Base-by-base conservation (phyloP, 495 filamentous ascomycete genomes). In the Podospora conica region DNA sequence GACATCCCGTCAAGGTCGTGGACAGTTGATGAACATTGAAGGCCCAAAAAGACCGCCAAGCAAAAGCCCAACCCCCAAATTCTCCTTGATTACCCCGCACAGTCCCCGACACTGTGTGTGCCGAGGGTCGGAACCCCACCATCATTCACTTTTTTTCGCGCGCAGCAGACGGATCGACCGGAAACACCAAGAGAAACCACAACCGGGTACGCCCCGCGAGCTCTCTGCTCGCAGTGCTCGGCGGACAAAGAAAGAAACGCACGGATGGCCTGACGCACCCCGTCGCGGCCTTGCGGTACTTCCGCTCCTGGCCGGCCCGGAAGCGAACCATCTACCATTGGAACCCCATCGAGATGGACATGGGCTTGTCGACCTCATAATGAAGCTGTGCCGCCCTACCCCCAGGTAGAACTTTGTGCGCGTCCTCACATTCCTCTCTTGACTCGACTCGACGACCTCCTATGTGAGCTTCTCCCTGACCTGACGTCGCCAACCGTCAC, bases 231-330 rank as follows among this genome's bases (percentile, higher is more conserved):
- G n/a, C n/a, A n/a, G n/a, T 40, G 25, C 62, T 64, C 57, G n/a
- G 40, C 28, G 22, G 33, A 33, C 25, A 64, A 64, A 15, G 62
- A 48, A 48, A 18, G 40, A n/a, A 48, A n/a, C 23, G 62, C 62
- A 64, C 62, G 62, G 57, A 40, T 65, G 64, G 31, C 40, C 64
- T 65, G 62, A 64, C 62, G 22, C 27, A 20, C 53, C 20, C 55
- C 54, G 55, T 58, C 25, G 55, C 21, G 28, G 28, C 23, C 61
- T 29, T 25, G 57, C 25, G 33, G 58, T 31, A 59, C 24, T 6
- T 31, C 22, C 61, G 24, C 10, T 23, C 60, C 54, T 62, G 60
- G 60, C 60, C 31, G 40, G 28, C 22, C n/a, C 61, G 48, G 61
- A 48, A 8, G 10, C 29, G 3, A 60, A 65, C 60, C n/a, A n/a